Evolutionary conservation across 768 basidiomycete genomes (phyloP).

Genomic region (Candolleomyces aberdarensis): DNA sequence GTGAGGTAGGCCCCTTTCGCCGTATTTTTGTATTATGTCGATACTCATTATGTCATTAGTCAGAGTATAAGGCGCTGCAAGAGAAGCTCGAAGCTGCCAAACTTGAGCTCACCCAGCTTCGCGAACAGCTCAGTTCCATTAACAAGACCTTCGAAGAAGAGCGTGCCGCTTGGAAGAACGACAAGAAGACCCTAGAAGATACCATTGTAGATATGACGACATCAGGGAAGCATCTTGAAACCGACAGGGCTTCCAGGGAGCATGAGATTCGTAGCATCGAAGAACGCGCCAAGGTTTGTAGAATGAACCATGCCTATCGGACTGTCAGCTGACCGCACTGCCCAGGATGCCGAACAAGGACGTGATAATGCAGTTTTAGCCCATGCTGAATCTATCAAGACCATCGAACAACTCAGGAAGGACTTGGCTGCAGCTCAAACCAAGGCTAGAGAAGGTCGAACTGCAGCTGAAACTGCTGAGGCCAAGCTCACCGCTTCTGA

Average conservation of each 20-base stretch:
- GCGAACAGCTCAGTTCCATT: conserved; percentile 50
- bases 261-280: conserved; percentile 65
- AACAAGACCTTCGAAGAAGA: conserved; percentile 68
- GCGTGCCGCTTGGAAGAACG: conserved; percentile 65
- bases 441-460: conserved; percentile 53
- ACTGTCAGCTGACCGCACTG: not conserved
- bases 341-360: conserved; percentile 71
- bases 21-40: not conserved
- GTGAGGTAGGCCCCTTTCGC: conserved; percentile 51
- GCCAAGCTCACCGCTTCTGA: conserved; percentile 72
- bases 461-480: conserved; percentile 68
- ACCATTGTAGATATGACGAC: conserved; percentile 78
- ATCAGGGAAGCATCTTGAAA: conserved; percentile 67
- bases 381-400: conserved; percentile 83
- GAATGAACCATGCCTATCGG: not conserved
- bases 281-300: conserved; percentile 61
- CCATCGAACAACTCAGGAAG: conserved; percentile 59
- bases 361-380: conserved; percentile 80
- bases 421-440: conserved; percentile 54
- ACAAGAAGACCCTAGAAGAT: conserved; percentile 81
- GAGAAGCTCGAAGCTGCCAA: conserved; percentile 55
- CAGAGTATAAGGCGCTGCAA: conserved; percentile 60
- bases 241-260: conserved; percentile 59
- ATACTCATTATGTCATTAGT: conserved; percentile 36
- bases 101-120: conserved; percentile 49